Evolutionary conservation across 768 basidiomycete species (phyloP).

Genomic region (Tylopilus sp.): DNA sequence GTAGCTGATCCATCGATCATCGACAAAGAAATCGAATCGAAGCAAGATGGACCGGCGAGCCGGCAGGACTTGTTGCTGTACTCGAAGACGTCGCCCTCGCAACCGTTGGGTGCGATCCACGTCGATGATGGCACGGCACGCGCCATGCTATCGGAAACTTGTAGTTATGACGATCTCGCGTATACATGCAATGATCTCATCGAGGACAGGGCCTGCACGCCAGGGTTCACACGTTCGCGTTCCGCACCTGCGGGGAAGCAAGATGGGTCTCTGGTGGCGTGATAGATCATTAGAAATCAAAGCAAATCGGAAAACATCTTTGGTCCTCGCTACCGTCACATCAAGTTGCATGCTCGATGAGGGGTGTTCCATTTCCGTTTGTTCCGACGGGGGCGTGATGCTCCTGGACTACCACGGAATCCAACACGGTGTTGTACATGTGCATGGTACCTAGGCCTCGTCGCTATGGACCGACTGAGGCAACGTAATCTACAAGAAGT

Average conservation of each 20-base stretch:
- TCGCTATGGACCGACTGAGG: neutral
- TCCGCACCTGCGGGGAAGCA: too few species aligned
- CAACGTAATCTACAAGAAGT: constrained; percentile 19
- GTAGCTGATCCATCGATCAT: too few species aligned
- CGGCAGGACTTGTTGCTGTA: too few species aligned
- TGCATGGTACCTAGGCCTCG: neutral
- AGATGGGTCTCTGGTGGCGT: neutral
- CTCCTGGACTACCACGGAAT: constrained; percentile 4
- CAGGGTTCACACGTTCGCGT: too few species aligned
- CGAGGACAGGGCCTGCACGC: too few species aligned
- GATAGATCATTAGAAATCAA: neutral
- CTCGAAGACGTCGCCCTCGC: too few species aligned
- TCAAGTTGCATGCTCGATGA: neutral
- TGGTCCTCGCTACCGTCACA: neutral
- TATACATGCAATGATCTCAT: too few species aligned
- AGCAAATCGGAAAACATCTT: neutral
- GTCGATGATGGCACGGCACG: neutral
- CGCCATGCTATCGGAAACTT: neutral
- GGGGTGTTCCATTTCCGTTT: neutral
- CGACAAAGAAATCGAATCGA: too few species aligned
- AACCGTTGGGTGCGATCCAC: neutral
- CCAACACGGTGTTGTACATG: neutral
- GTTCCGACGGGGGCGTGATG: neutral
- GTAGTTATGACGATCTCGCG: neutral
- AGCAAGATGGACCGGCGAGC: too few species aligned